Evolutionary conservation across 75 land plant species (phyloP), one percentile per base, ranked within the genome.

Genomic region (Cupressus sempervirens): DNA sequence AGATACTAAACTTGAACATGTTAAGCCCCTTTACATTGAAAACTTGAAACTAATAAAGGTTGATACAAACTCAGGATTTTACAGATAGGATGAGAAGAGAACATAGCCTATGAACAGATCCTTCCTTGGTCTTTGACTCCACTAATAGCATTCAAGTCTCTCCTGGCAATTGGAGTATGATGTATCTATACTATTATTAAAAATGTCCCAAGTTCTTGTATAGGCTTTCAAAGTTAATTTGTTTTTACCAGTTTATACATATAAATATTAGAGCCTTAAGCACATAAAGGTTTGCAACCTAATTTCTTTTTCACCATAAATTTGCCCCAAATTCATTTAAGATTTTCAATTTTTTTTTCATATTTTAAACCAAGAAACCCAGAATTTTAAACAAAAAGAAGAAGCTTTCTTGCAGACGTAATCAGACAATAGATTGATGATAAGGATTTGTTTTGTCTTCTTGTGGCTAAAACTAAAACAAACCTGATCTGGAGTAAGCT

Each of bases 401-500:
- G 36, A 2, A 82, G 15, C 5, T 26, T 43, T 79, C 8, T 45
- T 79, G 48, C 50, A 45, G 30, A 20, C 48, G 26, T 26, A 79
- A n/a, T 79, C 30, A 43, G 14, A 79, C 30, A 35, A 32, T 46
- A 6, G 48, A 50, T 54, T 30, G 35, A 72, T 30, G 74, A 72
- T 72, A 32, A 72, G 26, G 74, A 72, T 29, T 15, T n/a, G n/a
- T 30, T 30, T 53, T 14, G 20, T 20, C 40, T 53, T 34, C n/a
- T 53, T 35, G 35, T 18, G 62, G n/a, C n/a, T 62, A 23, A 62
- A 62, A 14, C 65, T 80, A 32, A 41, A 82, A 53, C 58, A 16
- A 62, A 92, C 93, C 93, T 92, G 86, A 48, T 92, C 89, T 40
- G 93, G 88, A 18, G 87, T 89, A 2, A 92, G 91, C 70, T 79